Base-by-base conservation (phyloP, 352 stramenopile genomes). In the Pilasporangium apinafurcum region DNA sequence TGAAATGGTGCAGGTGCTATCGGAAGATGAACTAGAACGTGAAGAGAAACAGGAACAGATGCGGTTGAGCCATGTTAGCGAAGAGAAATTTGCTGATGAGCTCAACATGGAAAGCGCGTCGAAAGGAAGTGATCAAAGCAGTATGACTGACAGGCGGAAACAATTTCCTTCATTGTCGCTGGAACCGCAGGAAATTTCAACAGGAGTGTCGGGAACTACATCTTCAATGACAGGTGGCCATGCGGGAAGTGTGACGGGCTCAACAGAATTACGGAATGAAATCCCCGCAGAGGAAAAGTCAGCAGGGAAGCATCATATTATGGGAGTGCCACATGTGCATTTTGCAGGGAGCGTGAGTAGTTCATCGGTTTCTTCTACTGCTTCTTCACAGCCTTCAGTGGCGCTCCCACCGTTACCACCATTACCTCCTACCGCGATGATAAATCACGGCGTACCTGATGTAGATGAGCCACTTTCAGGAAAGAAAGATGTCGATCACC, bases 71-170 rank as follows among this genome's bases (percentile, higher is more conserved):
- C 65, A 62, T 28, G 72, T 86, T 33, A 80, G 63, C 20, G 56
- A 81, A 30, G 75, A 82, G 44, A 71, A 70, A 18, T 85, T 89
- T 46, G 66, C 66, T 1, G 60, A 68, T 17, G 65, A 89, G 30
- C 62, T 89, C 20, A 83, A 89, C 37, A 89, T 89, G 77, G 77
- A 86, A 37, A 82, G 77, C 46, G 63, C 66, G 10, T 85, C 73
- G 1, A 86, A 84, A 45, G 52, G 48, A 20, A 51, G 52, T 9
- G 56, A 66, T 33, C 37, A 56, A 1, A 26, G 34, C 2, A 46
- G 35, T 0, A 32, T 70, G 16, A 72, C 52, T 8, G 61, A 80
- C 20, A 67, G 69, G 4, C 57, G 69, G 8, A 76, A 80, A 43
- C 57, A 74, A 35, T 72, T 77, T 18, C 48, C 59, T 22, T 83